Percentiles rank a stretch among this genome's conserved stretches.
These are phyloP conservation scores for Rhizopus sp. DNA, from an alignment of 371 early-diverging fungal species.

Conservation along the genomic window DNA sequence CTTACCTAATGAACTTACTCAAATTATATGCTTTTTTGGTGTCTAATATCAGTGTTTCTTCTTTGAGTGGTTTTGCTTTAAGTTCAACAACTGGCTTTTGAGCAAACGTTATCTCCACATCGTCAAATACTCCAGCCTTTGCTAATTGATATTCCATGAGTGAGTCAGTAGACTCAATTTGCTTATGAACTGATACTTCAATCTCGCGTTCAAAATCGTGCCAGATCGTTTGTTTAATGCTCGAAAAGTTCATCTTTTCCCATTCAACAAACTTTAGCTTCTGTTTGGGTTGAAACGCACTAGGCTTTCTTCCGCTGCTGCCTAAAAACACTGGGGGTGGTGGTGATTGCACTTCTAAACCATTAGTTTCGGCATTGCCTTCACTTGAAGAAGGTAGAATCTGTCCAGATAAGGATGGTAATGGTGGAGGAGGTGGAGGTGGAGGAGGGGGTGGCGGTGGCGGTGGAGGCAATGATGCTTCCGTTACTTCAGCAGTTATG, in stretches of 20 bases:
- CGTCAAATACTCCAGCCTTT: conserved; percentile 69
- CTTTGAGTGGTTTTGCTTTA: conserved; percentile 32
- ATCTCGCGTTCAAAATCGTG: conserved; percentile 38
- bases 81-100: conserved; percentile 57
- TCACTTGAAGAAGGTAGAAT: background rate
- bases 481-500: conserved; percentile 2
- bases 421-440: conserved; percentile 18
- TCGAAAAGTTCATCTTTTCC: conserved; percentile 76
- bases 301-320: conserved; percentile 55
- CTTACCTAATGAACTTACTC: conserved; percentile 47
- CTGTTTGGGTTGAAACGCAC: conserved; percentile 63
- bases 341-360: conserved; percentile 5
- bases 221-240: conserved; percentile 65
- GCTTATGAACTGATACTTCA: conserved; percentile 28
- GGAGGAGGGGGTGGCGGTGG: conserved; percentile 18
- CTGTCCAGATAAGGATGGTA: background rate
- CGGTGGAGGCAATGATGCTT: conserved; percentile 33
- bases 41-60: conserved; percentile 62
- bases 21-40: conserved; percentile 77
- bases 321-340: conserved; percentile 28
- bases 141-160: conserved; percentile 52
- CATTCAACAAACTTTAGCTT: conserved; percentile 83
- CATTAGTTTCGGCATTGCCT: background rate
- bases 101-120: conserved; percentile 74
- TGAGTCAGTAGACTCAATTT: conserved; percentile 22